Conservation (phyloP, 2,329 filamentous ascomycete genomes). For the Hypoxylon sp. region DNA sequence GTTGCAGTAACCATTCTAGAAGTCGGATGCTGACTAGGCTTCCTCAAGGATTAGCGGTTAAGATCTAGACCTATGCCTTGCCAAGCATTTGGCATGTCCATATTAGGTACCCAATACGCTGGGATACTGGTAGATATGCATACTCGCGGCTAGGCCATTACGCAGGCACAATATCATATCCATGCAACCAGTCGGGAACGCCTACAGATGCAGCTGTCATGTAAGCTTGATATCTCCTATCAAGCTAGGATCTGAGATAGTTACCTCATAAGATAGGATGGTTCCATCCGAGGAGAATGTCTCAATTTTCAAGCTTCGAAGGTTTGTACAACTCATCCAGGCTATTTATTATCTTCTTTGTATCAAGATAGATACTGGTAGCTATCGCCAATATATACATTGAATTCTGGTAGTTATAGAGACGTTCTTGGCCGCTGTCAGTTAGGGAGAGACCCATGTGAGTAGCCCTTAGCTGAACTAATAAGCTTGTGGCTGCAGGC, state of each 20-base stretch:
- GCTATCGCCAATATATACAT: background rate
- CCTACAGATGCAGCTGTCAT: background rate
- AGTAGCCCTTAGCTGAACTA: slow-evolving; percentile 3
- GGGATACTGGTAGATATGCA: background rate
- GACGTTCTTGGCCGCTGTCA: background rate
- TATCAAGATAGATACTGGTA: background rate
- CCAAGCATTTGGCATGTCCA: slow-evolving; percentile 1
- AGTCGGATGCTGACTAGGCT: background rate
- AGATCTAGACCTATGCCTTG: background rate
- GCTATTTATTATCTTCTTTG: background rate
- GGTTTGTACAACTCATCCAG: background rate
- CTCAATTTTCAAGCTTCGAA: background rate
- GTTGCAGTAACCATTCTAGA: background rate
- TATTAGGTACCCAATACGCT: background rate
- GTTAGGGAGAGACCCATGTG: background rate
- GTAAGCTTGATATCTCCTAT: background rate
- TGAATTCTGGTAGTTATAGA: background rate
- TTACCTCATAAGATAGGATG: background rate
- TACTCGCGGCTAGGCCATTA: background rate
- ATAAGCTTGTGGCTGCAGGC: slow-evolving; percentile 1
- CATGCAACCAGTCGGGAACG: background rate
- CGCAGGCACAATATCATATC: background rate
- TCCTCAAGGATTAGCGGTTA: slow-evolving; percentile 9
- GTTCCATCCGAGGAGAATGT: background rate
- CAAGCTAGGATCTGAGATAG: background rate